Evolutionary conservation across 768 basidiomycete species (phyloP).

Genomic region (Lanmaoa pseudosensibilis): DNA sequence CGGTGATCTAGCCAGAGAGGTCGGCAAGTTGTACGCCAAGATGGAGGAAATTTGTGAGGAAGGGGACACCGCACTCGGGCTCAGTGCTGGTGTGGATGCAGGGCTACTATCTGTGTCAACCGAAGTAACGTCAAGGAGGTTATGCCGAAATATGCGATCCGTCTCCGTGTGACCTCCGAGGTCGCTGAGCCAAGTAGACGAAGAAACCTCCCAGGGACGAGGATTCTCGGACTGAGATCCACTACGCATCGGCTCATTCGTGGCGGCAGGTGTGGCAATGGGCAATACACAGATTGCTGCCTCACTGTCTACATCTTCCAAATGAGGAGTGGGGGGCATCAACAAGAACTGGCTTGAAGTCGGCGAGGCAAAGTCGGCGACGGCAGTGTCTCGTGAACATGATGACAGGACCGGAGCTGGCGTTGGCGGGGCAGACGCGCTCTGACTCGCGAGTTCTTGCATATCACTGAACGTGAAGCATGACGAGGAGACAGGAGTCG

Average conservation of each 20-base stretch:
- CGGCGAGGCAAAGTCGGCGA: slow-evolving; percentile 25
- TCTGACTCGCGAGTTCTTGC: slow-evolving; percentile 13
- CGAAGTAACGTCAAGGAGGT: slow-evolving; percentile 16
- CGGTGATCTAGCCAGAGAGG: slow-evolving; percentile 18
- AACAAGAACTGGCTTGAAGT: slow-evolving; percentile 29
- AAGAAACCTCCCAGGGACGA: slow-evolving; percentile 20
- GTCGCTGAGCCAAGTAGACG: slow-evolving; percentile 34
- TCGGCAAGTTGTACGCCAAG: slow-evolving; percentile 14
- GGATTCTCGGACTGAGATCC: slow-evolving; percentile 18
- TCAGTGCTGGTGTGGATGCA: slow-evolving; percentile 26
- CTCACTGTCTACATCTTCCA: slow-evolving; percentile 9
- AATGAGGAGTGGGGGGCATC: slow-evolving; percentile 27
- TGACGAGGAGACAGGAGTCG: slow-evolving; percentile 26
- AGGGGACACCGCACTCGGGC: slow-evolving; percentile 23
- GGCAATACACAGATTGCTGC: slow-evolving; percentile 14
- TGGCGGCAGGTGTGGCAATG: slow-evolving; percentile 5
- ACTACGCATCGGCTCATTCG: slow-evolving; percentile 2
- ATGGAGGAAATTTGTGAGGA: slow-evolving; percentile 17
- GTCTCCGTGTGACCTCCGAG: slow-evolving; percentile 34
- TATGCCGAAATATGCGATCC: slow-evolving; percentile 31
- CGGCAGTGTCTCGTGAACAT: slow-evolving; percentile 4
- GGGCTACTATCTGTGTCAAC: slow-evolving; percentile 21
- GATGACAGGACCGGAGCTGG: slow-evolving; percentile 8
- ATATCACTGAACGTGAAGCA: slow-evolving; percentile 26
- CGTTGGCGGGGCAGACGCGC: slow-evolving; percentile 6